Percentiles rank a stretch among this genome's conserved stretches.
Evolutionary conservation across 768 basidiomycete species (phyloP).

Genomic region (Macrolepiota albuminosa): DNA sequence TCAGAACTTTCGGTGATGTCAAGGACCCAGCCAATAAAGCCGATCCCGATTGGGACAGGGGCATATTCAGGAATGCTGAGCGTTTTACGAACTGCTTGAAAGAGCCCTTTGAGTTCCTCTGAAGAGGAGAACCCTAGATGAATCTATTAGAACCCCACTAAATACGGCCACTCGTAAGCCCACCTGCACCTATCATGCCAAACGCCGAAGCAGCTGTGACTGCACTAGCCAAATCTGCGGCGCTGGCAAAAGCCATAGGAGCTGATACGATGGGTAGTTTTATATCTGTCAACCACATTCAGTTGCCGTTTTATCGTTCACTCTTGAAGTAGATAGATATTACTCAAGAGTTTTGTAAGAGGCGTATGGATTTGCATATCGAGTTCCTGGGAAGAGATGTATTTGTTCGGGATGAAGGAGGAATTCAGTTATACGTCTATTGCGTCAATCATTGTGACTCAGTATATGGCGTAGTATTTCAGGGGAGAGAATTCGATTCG

Average conservation of each 20-base stretch:
- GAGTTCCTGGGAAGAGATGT: too few relatives aligned
- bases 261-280: conserved; percentile 48
- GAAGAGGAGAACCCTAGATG: conserved; percentile 31
- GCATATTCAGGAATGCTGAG: conserved; percentile 24
- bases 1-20: conserved; percentile 33
- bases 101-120: conserved; percentile 29
- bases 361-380: conserved; percentile 3
- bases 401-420: too few relatives aligned
- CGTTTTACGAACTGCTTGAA: conserved; percentile 29
- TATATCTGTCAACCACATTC: conserved; percentile 27
- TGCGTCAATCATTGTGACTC: too few relatives aligned
- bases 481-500: too few relatives aligned
- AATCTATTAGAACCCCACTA: neutral
- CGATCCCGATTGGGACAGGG: conserved; percentile 49
- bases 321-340: neutral
- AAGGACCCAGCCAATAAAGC: conserved; percentile 52
- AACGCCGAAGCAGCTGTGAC: conserved; percentile 51
- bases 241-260: conserved; percentile 47
- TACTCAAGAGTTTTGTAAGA: conserved; percentile 9
- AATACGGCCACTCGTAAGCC: conserved; percentile 14
- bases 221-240: conserved; percentile 29
- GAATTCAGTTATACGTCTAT: too few relatives aligned
- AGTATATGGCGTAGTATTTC: too few relatives aligned
- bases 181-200: conserved; percentile 50
- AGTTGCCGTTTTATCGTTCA: neutral